A percentile compares a stretch with the other conserved stretches of the same genome.
phyloP scores from a whole-genome alignment of 305 asterid species.

The Solanum hybrid region DNA sequence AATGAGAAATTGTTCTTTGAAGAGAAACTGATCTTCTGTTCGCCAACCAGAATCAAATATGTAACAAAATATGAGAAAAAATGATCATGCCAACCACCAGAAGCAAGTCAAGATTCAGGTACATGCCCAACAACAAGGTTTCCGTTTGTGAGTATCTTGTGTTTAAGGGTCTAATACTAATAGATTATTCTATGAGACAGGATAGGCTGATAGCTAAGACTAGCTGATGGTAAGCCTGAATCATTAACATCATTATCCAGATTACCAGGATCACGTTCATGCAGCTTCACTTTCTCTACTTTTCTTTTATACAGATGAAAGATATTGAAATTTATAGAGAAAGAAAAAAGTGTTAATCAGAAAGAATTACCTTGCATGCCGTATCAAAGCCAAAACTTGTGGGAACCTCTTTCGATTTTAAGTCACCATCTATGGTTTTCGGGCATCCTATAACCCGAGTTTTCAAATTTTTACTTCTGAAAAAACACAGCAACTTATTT shows the following conservation, averaged over 20 bases:
- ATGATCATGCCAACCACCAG: not conserved
- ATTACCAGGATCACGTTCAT: not conserved
- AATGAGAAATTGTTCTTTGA: not conserved
- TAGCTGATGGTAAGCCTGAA: not conserved
- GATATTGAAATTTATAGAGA: not conserved
- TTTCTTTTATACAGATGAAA: not conserved
- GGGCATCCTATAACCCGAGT: slow-evolving; percentile 95
- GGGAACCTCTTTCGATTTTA: slow-evolving; percentile 93
- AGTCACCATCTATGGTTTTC: slow-evolving; percentile 96
- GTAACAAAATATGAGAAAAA: not conserved
- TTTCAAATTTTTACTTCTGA: slow-evolving; percentile 80
- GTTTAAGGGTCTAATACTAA: not conserved
- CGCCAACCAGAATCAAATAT: not conserved
- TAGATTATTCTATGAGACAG: not conserved
- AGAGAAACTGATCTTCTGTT: not conserved
- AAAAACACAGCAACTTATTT: slow-evolving; percentile 3
- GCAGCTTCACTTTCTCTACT: not conserved
- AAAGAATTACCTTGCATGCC: slow-evolving; percentile 82
- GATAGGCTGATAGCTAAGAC: not conserved
- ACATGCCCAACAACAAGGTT: not conserved
- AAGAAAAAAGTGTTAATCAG: slow-evolving; percentile 1
- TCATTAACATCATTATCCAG: not conserved
- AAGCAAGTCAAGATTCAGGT: not conserved
- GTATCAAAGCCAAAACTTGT: slow-evolving; percentile 95
- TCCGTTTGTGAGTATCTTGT: not conserved